These are phyloP conservation scores for Tricholoma matsutake DNA, from an alignment of 768 basidiomycete genomes.

Conservation along the genomic window DNA sequence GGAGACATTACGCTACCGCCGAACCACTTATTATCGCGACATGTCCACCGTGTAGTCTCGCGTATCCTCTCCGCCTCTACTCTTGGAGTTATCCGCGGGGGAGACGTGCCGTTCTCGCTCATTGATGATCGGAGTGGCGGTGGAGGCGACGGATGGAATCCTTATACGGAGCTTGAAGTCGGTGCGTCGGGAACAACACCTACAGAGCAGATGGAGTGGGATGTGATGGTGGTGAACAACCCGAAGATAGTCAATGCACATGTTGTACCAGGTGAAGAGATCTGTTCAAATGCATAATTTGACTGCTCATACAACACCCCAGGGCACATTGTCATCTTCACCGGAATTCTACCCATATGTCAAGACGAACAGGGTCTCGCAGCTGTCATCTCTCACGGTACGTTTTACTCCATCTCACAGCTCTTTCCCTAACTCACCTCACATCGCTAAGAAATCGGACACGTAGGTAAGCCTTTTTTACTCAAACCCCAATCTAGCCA, in stretches of 20 bases:
- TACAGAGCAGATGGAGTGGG: conserved; percentile 48
- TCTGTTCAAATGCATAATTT: not conserved
- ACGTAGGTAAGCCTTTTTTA: conserved; percentile 45
- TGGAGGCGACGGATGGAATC: conserved; percentile 31
- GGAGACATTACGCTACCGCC: conserved; percentile 56
- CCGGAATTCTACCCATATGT: conserved; percentile 80
- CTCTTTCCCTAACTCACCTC: not conserved
- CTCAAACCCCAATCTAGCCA: not conserved
- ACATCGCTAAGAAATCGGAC: conserved; percentile 66
- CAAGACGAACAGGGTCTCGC: conserved; percentile 80
- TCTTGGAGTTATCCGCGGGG: conserved; percentile 57
- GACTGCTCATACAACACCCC: not conserved
- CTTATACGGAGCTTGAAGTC: conserved; percentile 28
- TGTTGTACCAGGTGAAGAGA: conserved; percentile 60
- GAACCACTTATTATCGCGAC: conserved; percentile 59
- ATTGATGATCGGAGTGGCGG: conserved; percentile 9
- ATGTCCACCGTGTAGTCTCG: conserved; percentile 68
- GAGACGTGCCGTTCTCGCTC: conserved; percentile 3
- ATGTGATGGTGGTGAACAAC: conserved; percentile 79
- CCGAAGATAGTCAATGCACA: conserved; percentile 71
- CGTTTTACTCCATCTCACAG: conserved; percentile 11
- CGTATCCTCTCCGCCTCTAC: conserved; percentile 69
- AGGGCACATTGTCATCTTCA: conserved; percentile 85
- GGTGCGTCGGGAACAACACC: conserved; percentile 12
- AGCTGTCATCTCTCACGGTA: conserved; percentile 82